Evolutionary conservation across 345 rosid genomes (phyloP).

Genomic region (Gynandropsis gynandra): DNA sequence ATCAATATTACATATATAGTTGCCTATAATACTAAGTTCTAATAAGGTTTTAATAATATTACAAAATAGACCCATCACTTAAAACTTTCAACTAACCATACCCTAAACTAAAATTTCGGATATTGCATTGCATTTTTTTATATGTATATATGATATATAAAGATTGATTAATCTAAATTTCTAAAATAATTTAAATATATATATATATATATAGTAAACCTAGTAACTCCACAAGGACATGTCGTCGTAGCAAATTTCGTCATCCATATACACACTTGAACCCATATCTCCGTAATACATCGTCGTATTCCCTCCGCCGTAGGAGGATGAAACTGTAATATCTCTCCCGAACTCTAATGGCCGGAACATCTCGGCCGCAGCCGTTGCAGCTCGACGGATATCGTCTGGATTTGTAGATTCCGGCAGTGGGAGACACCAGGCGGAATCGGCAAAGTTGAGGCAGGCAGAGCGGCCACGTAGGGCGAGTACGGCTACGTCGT

Average conservation of each 20-base stretch:
- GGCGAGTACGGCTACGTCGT: constrained; percentile 67
- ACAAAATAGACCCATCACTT: too few relatives aligned
- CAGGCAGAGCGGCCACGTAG: constrained; percentile 58
- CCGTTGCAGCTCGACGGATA: constrained; percentile 38
- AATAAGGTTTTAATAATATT: too few relatives aligned
- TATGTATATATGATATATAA: too few relatives aligned
- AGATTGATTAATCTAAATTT: too few relatives aligned
- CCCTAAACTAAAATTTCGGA: too few relatives aligned
- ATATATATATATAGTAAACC: too few relatives aligned
- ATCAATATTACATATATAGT: too few relatives aligned
- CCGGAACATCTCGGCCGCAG: constrained; percentile 52
- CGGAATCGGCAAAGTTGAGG: constrained; percentile 67
- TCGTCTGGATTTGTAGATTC: constrained; percentile 35
- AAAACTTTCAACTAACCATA: too few relatives aligned
- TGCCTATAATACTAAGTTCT: too few relatives aligned
- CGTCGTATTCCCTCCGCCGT: constrained; percentile 15
- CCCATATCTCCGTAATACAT: not conserved
- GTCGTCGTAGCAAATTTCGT: not conserved
- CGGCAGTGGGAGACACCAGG: constrained; percentile 52
- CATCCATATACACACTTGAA: not conserved
- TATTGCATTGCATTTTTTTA: too few relatives aligned
- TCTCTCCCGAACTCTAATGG: constrained; percentile 20
- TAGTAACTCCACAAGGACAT: constrained; percentile 25
- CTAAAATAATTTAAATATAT: too few relatives aligned
- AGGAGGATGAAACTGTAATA: constrained; percentile 18